These are phyloP conservation scores for Colletotrichum sp. DNA, from an alignment of 2,329 filamentous ascomycete genomes.

Conservation along the genomic window DNA sequence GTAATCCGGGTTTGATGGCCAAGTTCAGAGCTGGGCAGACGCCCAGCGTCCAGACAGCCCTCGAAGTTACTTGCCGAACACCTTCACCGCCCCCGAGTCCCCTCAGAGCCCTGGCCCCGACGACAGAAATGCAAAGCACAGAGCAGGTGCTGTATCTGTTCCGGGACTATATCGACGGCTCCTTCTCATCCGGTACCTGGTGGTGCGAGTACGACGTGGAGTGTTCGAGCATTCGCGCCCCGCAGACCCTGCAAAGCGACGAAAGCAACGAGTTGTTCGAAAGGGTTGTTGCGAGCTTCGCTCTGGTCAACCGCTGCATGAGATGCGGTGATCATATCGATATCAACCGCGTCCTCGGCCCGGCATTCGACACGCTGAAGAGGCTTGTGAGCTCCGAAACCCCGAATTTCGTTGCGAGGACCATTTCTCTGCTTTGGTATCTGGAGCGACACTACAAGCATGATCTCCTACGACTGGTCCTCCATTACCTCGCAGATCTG, in stretches of 20 bases:
- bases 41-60: conserved; percentile 32
- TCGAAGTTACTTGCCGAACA: conserved; percentile 36
- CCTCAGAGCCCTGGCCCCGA: conserved; percentile 23
- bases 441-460: conserved; percentile 36
- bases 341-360: conserved; percentile 33
- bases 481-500: conserved; percentile 33
- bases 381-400: conserved; percentile 36
- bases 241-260: conserved; percentile 24
- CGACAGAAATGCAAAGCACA: conserved; percentile 25
- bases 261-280: conserved; percentile 38
- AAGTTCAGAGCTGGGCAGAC: conserved; percentile 33
- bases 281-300: conserved; percentile 36
- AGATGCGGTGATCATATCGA: conserved; percentile 34
- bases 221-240: conserved; percentile 26
- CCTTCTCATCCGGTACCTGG: conserved; percentile 32
- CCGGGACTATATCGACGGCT: conserved; percentile 32
- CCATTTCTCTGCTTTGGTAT: conserved; percentile 39
- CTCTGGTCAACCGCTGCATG: conserved; percentile 36
- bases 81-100: conserved; percentile 30
- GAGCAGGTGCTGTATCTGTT: conserved; percentile 33
- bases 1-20: conserved; percentile 39
- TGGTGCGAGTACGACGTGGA: conserved; percentile 32
- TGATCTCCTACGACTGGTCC: conserved; percentile 34
- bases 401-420: conserved; percentile 35
- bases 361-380: conserved; percentile 38